Base-by-base conservation (phyloP, 2,329 filamentous ascomycete genomes). In the Sporothrix inflata region DNA sequence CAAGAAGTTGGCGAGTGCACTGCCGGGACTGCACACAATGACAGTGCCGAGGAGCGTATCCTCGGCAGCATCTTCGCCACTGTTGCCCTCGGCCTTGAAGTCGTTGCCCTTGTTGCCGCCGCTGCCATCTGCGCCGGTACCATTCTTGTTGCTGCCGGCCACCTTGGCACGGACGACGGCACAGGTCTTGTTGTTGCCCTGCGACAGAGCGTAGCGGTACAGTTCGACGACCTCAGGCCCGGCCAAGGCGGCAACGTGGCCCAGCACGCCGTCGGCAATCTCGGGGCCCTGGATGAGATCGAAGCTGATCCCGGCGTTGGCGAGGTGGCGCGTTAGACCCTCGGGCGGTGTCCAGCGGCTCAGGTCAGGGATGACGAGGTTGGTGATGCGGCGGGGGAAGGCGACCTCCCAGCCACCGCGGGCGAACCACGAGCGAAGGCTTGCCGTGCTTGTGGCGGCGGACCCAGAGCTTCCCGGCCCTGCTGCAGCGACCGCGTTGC, bases 211-310 rank as follows among this genome's bases (percentile, higher is more conserved):
- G 70, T 90, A 87, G 71, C 89, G 89, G 82, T 97, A 97, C 24
- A 97, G 89, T 79, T 94, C 93, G 49, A 91, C 85, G 0, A 95
- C 87, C 55, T 94, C 93, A 71, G 92, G 90, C n/a, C 90, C 88
- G 53, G 92, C 90, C 80, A 91, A 90, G 0, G 89, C 87, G 70
- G 89, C 90, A 74, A 96, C 90, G 77, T 95, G 92, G 75, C 89
- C 88, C 24, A 97, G 85, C 45, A 97, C 91, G 3, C 87, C 85
- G 12, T 92, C 91, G 11, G 90, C 88, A 76, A 94, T 93, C 71
- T 94, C 92, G 80, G 90, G 87, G 9, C 93, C 93, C 77, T 94
- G 91, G 21, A 97, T 92, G 51, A 97, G 85, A 77, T 97, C 94
- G 77, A 97, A 97, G 77, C 90, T 90, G 71, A 94, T 89, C 45